These are phyloP conservation scores for Quercus tomentella DNA, from an alignment of 331 rosid genomes.

Conservation along the genomic window DNA sequence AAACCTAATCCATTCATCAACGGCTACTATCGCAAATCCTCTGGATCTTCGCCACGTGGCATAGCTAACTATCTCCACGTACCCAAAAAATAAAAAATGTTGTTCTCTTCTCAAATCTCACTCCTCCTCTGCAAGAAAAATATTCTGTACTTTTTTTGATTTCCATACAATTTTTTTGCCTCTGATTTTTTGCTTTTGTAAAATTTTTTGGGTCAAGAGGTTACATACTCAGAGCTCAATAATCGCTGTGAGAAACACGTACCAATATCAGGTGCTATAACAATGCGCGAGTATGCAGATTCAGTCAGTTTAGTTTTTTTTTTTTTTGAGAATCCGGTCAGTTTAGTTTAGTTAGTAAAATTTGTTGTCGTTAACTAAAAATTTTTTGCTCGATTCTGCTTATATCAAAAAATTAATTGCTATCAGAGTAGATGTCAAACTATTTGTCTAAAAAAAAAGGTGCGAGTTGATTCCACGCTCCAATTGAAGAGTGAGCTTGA, in stretches of 20 bases:
- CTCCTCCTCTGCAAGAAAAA: background rate
- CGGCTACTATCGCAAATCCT: background rate
- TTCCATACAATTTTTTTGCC: background rate
- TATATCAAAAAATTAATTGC: too few species aligned
- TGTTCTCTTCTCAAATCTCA: background rate
- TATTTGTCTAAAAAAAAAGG: too few species aligned
- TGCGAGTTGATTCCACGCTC: background rate
- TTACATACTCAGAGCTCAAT: background rate
- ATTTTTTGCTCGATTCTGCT: fast-evolving
- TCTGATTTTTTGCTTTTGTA: too few species aligned
- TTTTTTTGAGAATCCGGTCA: too few species aligned
- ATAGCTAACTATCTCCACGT: background rate
- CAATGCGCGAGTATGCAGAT: background rate
- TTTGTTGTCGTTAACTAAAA: too few species aligned
- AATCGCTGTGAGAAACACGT: background rate
- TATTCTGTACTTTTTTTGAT: background rate
- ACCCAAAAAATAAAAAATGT: background rate
- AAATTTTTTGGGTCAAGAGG: too few species aligned
- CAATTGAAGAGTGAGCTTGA: background rate
- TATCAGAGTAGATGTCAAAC: too few species aligned
- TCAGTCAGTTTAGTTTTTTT: too few species aligned
- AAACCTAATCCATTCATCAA: background rate
- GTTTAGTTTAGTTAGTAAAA: fast-evolving
- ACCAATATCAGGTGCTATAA: background rate
- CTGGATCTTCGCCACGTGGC: background rate